phyloP scores from a whole-genome alignment of 2,329 filamentous ascomycete species.

The Neofusicoccum laricinum region DNA sequence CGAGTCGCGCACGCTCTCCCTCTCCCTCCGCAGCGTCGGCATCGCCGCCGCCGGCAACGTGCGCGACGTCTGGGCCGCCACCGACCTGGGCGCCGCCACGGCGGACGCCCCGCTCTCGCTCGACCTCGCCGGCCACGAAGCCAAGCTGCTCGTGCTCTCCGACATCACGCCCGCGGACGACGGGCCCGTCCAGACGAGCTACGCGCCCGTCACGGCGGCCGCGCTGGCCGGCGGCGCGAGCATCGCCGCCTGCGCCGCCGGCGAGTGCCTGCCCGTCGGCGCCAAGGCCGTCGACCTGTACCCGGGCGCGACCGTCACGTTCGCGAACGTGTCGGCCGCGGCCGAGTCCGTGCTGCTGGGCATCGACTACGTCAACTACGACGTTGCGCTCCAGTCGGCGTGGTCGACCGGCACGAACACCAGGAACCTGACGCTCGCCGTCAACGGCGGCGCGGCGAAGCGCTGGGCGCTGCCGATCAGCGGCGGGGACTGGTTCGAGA shows the following conservation, averaged over 20 bases:
- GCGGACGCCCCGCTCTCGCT: not conserved
- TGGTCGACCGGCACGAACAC: conserved; percentile 34
- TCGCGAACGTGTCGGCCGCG: conserved; percentile 28
- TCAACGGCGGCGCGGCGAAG: conserved; percentile 36
- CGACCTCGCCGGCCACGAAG: conserved; percentile 24
- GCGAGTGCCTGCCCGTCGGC: conserved; percentile 28
- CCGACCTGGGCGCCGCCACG: conserved; percentile 20
- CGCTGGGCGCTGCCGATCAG: conserved; percentile 39
- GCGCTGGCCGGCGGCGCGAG: conserved; percentile 30
- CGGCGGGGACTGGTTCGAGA: conserved; percentile 39
- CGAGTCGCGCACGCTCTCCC: conserved; percentile 28
- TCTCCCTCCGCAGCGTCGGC: conserved; percentile 21
- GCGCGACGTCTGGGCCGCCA: conserved; percentile 20
- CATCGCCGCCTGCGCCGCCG: conserved; percentile 25
- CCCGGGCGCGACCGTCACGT: conserved; percentile 25
- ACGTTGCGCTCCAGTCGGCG: conserved; percentile 35
- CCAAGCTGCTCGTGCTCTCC: conserved; percentile 35
- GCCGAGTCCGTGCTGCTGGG: conserved; percentile 29
- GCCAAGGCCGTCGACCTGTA: conserved; percentile 34
- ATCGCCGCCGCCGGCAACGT: conserved; percentile 31
- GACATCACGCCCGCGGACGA: conserved; percentile 24
- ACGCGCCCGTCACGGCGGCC: conserved; percentile 32
- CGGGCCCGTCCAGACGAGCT: conserved; percentile 21
- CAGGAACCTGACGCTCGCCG: conserved; percentile 35
- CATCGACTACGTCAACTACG: conserved; percentile 40